Evolutionary conservation across 2,329 filamentous ascomycete genomes (phyloP).

Genomic region (Cladosporium sp.): DNA sequence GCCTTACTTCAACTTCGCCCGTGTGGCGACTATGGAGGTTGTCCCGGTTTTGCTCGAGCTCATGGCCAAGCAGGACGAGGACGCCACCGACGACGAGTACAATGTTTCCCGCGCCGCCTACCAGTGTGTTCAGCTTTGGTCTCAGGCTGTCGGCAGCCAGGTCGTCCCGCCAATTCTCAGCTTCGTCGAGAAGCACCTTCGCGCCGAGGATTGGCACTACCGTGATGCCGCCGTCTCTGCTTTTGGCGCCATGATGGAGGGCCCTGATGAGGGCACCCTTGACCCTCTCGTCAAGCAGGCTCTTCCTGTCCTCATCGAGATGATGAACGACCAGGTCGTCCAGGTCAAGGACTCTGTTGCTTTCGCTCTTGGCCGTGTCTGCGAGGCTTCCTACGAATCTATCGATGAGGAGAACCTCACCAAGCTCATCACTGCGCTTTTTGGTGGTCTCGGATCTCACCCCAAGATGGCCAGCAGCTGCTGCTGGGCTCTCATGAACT

Average conservation of each 20-base stretch:
- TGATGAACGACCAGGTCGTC: slow-evolving; percentile 84
- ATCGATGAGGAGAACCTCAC: slow-evolving; percentile 88
- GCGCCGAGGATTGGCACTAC: slow-evolving; percentile 88
- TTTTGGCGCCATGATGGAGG: slow-evolving; percentile 98
- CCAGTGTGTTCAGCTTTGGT: slow-evolving; percentile 92
- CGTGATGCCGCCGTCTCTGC: slow-evolving; percentile 95
- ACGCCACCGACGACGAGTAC: slow-evolving; percentile 95
- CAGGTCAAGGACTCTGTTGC: slow-evolving; percentile 95
- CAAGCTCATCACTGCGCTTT: slow-evolving; percentile 80
- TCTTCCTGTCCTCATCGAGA: slow-evolving; percentile 82
- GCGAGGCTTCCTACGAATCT: slow-evolving; percentile 84
- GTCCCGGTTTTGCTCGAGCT: slow-evolving; percentile 85
- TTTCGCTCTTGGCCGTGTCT: slow-evolving; percentile 93
- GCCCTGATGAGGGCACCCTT: slow-evolving; percentile 85
- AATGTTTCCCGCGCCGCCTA: slow-evolving; percentile 93
- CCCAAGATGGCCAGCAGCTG: slow-evolving; percentile 97
- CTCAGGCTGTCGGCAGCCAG: slow-evolving; percentile 80
- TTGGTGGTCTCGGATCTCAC: slow-evolving; percentile 82
- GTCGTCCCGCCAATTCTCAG: slow-evolving; percentile 82
- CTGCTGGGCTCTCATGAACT: slow-evolving; percentile 98
- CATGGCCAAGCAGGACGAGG: slow-evolving; percentile 95
- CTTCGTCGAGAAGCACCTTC: slow-evolving; percentile 89
- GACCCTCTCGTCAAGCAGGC: slow-evolving; percentile 96
- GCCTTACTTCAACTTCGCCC: slow-evolving; percentile 92
- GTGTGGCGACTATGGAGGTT: slow-evolving; percentile 88